Conservation (phyloP, 306 rosid genomes). For the Fragaria nilgerrensis region DNA sequence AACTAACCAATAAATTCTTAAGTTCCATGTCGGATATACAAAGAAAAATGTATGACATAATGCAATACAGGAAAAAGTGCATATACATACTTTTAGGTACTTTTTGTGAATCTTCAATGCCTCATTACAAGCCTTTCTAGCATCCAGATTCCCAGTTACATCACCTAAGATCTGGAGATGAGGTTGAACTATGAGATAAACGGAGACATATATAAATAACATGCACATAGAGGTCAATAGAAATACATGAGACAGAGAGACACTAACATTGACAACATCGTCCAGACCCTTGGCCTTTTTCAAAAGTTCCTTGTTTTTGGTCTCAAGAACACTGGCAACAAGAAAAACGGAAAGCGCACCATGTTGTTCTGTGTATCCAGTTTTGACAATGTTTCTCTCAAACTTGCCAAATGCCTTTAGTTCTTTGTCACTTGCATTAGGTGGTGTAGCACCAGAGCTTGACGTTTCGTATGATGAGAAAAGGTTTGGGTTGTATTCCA, state of each 20-base stretch:
- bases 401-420: constrained; percentile 84
- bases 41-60: not conserved
- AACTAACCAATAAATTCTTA: constrained; percentile 14
- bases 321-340: constrained; percentile 87
- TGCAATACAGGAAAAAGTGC: constrained; percentile 12
- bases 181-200: constrained; percentile 25
- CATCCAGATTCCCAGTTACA: constrained; percentile 74
- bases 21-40: not conserved
- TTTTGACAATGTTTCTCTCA: constrained; percentile 65
- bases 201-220: constrained; percentile 17
- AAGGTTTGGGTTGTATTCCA: constrained; percentile 94
- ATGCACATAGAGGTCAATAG: not conserved
- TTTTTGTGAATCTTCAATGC: constrained; percentile 86
- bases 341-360: constrained; percentile 68
- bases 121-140: constrained; percentile 71
- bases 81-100: constrained; percentile 65
- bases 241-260: constrained; percentile 6
- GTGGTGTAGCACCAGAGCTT: constrained; percentile 26
- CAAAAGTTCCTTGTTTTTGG: constrained; percentile 69
- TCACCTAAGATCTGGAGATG: constrained; percentile 71
- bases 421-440: constrained; percentile 46
- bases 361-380: constrained; percentile 48
- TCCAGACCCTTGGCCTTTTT: constrained; percentile 90
- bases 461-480: constrained; percentile 55
- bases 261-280: constrained; percentile 68